These are phyloP conservation scores for Astragalus membranaceus DNA, from an alignment of 306 rosid species.

Conservation along the genomic window DNA sequence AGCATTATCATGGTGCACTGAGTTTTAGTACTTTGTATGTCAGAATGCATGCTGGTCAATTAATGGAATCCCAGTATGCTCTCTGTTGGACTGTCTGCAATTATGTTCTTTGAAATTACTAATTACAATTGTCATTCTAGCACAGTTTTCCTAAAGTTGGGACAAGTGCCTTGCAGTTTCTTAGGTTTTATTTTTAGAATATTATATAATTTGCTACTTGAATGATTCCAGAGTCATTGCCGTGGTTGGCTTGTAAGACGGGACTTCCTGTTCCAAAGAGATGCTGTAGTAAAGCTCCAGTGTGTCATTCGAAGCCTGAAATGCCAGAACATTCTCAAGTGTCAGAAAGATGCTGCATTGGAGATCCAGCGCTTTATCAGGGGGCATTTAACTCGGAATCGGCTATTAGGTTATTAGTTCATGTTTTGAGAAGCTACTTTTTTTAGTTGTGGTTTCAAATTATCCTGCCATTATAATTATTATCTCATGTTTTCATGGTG, in stretches of 20 bases:
- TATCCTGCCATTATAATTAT: not conserved
- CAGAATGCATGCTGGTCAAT: not conserved
- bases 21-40: not conserved
- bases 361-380: constrained; percentile 64
- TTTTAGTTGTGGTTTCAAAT: not conserved
- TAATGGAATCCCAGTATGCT: not conserved
- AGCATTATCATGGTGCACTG: not conserved
- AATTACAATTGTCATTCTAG: not conserved
- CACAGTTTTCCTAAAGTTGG: not conserved
- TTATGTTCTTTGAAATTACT: constrained; percentile 1
- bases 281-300: constrained; percentile 55
- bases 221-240: constrained; percentile 50
- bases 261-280: constrained; percentile 41
- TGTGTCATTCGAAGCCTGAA: constrained; percentile 41
- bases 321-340: constrained; percentile 36
- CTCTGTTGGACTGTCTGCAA: not conserved
- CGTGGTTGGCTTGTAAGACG: constrained; percentile 62
- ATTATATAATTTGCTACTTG: not conserved
- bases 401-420: constrained; percentile 51
- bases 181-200: not conserved
- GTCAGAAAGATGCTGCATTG: constrained; percentile 44
- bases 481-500: constrained; percentile 10
- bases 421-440: not conserved
- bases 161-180: not conserved
- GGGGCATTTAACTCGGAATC: constrained; percentile 55